A percentile compares a stretch with the other conserved stretches of the same genome.
phyloP scores from a whole-genome alignment of 2,329 filamentous ascomycete species.

The Aspergillus unguis region DNA sequence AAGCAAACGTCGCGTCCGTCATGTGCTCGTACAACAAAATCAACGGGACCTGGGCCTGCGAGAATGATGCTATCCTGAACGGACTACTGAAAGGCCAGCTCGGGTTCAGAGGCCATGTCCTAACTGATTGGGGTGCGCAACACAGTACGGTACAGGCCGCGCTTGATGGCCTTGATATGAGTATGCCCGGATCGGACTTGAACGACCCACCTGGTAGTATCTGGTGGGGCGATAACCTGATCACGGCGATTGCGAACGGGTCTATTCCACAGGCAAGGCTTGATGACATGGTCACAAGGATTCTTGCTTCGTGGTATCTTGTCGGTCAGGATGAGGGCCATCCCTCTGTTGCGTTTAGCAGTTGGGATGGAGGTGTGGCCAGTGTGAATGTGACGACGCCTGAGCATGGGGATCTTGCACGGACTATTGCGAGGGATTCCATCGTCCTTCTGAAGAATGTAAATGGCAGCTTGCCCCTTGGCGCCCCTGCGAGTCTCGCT shows the following conservation, averaged over 20 bases:
- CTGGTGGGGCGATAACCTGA: conserved; percentile 40
- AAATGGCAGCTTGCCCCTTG: conserved; percentile 42
- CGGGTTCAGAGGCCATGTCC: conserved; percentile 67
- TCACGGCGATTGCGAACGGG: conserved; percentile 58
- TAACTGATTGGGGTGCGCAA: conserved; percentile 46
- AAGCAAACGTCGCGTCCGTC: conserved; percentile 56
- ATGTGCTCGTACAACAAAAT: conserved; percentile 58
- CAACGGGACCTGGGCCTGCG: conserved; percentile 77
- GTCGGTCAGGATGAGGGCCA: conserved; percentile 47
- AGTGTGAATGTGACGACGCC: conserved; percentile 11
- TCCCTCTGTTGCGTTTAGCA: conserved; percentile 45
- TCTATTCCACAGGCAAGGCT: conserved; percentile 55
- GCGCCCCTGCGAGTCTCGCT: conserved; percentile 46
- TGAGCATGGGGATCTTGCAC: conserved; percentile 24
- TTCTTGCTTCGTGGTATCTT: conserved; percentile 50
- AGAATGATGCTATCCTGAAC: conserved; percentile 74
- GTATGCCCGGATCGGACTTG: conserved; percentile 65
- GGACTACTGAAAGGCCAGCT: conserved; percentile 74
- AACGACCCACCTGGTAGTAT: conserved; percentile 22
- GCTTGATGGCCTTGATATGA: conserved; percentile 49
- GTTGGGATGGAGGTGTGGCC: conserved; percentile 40
- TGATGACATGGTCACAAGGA: conserved; percentile 58
- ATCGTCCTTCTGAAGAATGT: conserved; percentile 50
- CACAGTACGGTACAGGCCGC: conserved; percentile 44
- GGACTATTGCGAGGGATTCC: conserved; percentile 44